Percentiles rank a stretch among this genome's conserved stretches.
These are phyloP conservation scores for Dipteronia dyeriana DNA, from an alignment of 345 rosid species.

Conservation along the genomic window DNA sequence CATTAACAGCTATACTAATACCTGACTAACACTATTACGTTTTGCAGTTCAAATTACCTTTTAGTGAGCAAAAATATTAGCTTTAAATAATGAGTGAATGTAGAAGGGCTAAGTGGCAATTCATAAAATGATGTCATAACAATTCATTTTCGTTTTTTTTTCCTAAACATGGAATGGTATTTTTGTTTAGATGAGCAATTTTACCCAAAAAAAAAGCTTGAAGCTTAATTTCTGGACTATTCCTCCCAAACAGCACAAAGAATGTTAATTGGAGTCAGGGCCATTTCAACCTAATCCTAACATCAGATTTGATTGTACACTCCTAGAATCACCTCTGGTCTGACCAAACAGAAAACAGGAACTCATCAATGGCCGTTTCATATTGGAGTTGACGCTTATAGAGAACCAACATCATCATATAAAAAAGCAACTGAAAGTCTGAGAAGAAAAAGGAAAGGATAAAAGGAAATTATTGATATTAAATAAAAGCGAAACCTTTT, in stretches of 20 bases:
- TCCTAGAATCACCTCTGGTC: neutral
- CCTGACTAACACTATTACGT: neutral
- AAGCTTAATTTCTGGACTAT: constrained; percentile 2
- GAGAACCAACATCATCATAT: neutral
- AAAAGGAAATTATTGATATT: neutral
- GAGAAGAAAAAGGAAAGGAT: neutral
- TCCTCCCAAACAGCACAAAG: neutral
- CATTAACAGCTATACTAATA: neutral
- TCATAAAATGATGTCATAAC: too few species aligned
- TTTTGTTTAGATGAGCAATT: too few species aligned
- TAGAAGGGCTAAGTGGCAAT: too few species aligned
- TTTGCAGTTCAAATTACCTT: neutral
- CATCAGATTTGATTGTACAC: neutral
- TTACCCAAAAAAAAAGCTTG: neutral
- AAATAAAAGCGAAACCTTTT: constrained; percentile 52
- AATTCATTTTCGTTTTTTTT: too few species aligned
- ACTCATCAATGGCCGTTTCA: neutral
- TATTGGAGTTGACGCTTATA: neutral
- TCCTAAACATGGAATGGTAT: too few species aligned
- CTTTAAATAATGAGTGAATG: too few species aligned
- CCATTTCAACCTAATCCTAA: constrained; percentile 2
- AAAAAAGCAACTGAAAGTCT: neutral
- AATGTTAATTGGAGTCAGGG: neutral
- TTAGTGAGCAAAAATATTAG: neutral
- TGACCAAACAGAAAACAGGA: neutral